Base-by-base conservation (phyloP, 2,329 filamentous ascomycete species). In the Claviceps sp. region DNA sequence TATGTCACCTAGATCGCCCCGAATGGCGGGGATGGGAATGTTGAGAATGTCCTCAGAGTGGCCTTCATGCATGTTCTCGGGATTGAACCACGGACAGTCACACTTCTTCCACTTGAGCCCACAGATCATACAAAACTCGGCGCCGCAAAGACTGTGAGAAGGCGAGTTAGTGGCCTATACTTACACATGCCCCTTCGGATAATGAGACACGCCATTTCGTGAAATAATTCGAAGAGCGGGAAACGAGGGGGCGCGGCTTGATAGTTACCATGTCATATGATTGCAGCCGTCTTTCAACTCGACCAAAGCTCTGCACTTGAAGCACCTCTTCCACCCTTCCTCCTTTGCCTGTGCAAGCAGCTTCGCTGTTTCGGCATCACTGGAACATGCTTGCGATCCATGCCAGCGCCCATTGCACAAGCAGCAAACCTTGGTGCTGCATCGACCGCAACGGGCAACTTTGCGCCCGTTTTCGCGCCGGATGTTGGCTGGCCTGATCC, bases 101-200 rank as follows among this genome's bases (percentile, higher is more conserved):
- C 88, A 95, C 1, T 75, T 82, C 68, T 88, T 91, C 88, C 88
- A 94, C 59, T 85, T 85, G 36, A 72, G 64, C 22, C 86, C 88
- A 62, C 89, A 95, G 26, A 87, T 76, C 79, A 93, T 89, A 68
- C 89, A 95, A 61, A 94, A 94, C 59, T 94, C 79, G 29, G 86
- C 86, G 50, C 79, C 83, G 61, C 89, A 95, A 51, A 82, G 85
- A 64, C 83, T 82, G 16, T 40, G 8, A 9, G 17, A 43, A 29
- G 5, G 16, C 13, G 3, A 47, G 43, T 39, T 14, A 16, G 11
- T 20, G 45, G 26, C 9, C 17, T 3, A 17, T 14, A 22, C 36
- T 3, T 34, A 20, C 20, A 20, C 2, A 9, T 47, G 14, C 8
- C 14, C 16, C 23, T 5, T 17, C 29, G 17, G 17, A 3, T 16